Evolutionary conservation across 768 basidiomycete genomes (phyloP).

Genomic region (Sporobolomyces pararoseus): DNA sequence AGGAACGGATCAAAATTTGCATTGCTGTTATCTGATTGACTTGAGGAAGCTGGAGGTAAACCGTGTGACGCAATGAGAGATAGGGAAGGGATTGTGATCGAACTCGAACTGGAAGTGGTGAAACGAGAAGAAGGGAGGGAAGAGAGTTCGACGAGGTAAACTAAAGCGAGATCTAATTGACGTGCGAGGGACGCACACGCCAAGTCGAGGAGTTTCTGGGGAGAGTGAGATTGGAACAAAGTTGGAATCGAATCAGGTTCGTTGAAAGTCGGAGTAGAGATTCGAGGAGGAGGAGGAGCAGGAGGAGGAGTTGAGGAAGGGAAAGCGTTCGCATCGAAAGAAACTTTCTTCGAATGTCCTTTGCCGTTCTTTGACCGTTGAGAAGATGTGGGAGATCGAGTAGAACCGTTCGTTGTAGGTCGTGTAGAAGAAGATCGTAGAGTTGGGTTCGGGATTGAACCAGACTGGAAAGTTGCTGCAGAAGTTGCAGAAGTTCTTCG

Average conservation of each 20-base stretch:
- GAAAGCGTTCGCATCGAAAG: conserved; percentile 22
- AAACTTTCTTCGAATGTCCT: conserved; percentile 21
- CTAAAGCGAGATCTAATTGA: conserved; percentile 19
- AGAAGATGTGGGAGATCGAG: neutral
- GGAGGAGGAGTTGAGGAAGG: neutral
- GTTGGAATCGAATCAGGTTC: neutral
- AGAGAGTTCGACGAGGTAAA: conserved; percentile 33
- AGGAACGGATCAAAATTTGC: conserved; percentile 31
- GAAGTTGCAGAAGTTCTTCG: conserved; percentile 16
- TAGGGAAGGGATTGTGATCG: neutral
- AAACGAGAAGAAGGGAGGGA: neutral
- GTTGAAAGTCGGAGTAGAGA: neutral
- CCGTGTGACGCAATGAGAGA: conserved; percentile 30
- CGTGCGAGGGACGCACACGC: conserved; percentile 22
- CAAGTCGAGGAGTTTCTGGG: neutral
- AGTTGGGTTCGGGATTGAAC: neutral
- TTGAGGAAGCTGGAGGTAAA: conserved; percentile 16
- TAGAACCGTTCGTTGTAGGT: neutral
- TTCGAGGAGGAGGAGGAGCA: neutral
- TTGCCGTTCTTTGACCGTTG: neutral
- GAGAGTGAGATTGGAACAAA: conserved; percentile 1
- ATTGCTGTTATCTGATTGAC: neutral
- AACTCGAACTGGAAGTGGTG: too few species aligned
- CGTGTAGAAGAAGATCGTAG: neutral
- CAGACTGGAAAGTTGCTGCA: conserved; percentile 10